A percentile compares a stretch with the other conserved stretches of the same genome.
These are phyloP conservation scores for Metroxylon sagu DNA, from an alignment of 176 grass and related monocot genomes.

Conservation along the genomic window DNA sequence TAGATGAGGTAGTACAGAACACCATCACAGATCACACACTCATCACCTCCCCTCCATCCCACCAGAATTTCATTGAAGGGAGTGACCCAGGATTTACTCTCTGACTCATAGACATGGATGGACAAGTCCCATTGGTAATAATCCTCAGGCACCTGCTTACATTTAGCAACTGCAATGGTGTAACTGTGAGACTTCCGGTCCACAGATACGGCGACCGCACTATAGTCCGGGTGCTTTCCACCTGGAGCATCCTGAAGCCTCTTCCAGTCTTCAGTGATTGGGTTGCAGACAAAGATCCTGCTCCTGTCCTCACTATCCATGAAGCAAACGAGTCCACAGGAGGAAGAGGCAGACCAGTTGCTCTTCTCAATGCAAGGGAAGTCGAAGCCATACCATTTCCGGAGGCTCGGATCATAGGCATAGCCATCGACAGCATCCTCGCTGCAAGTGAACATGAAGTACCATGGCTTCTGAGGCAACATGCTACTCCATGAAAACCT, in stretches of 20 bases:
- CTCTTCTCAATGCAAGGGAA: constrained; percentile 9
- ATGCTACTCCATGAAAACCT: constrained; percentile 4
- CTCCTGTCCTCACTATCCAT: background rate
- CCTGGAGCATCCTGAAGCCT: constrained; percentile 1
- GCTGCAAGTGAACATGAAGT: constrained; percentile 11
- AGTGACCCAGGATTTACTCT: background rate
- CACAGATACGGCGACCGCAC: constrained; percentile 6
- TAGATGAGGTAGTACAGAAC: constrained; percentile 7
- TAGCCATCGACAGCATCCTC: background rate
- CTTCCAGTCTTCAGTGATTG: background rate
- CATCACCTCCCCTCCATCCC: constrained; percentile 5
- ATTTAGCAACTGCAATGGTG: background rate
- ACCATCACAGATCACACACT: constrained; percentile 13
- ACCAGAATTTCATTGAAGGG: background rate
- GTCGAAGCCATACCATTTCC: constrained; percentile 15
- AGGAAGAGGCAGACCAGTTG: background rate
- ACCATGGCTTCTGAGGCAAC: constrained; percentile 9
- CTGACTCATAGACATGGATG: constrained; percentile 4
- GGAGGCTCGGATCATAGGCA: constrained; percentile 16
- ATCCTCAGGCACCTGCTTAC: background rate
- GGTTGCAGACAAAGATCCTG: constrained; percentile 8
- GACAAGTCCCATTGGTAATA: background rate
- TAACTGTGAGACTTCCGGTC: constrained; percentile 4
- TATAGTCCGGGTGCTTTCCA: constrained; percentile 1
- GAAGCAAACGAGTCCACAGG: constrained; percentile 10